These are phyloP conservation scores for Bolboschoenus planiculmis DNA, from an alignment of 176 grass and related monocot genomes.

Conservation along the genomic window DNA sequence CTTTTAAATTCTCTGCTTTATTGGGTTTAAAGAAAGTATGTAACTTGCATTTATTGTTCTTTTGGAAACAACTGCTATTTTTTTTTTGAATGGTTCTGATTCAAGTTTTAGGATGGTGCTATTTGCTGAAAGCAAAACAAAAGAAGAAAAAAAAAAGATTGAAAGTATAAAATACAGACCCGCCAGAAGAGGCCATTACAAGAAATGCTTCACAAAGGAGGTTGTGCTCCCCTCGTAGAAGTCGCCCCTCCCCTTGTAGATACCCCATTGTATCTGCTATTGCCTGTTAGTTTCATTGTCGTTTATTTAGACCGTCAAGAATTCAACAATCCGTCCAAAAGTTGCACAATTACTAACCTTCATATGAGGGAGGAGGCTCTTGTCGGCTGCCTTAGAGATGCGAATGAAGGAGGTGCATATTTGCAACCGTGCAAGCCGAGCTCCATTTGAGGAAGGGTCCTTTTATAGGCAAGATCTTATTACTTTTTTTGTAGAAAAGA, in stretches of 20 bases:
- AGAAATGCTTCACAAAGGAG: constrained; percentile 97
- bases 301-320: background rate
- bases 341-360: constrained; percentile 48
- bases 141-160: background rate
- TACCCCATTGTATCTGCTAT: constrained; percentile 95
- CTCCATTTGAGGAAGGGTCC: constrained; percentile 65
- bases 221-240: constrained; percentile 92
- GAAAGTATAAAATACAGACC: constrained; percentile 44
- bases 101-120: background rate
- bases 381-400: constrained; percentile 88
- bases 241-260: constrained; percentile 77
- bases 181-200: constrained; percentile 85
- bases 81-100: background rate
- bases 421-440: constrained; percentile 82
- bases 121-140: background rate
- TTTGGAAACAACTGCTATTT: background rate
- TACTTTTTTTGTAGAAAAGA: background rate
- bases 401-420: constrained; percentile 95
- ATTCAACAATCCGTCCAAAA: background rate
- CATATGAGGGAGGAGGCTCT: constrained; percentile 96
- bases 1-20: background rate
- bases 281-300: constrained; percentile 35
- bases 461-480: constrained; percentile 26
- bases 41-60: background rate
- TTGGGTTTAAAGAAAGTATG: background rate